Base-by-base conservation (phyloP, 169 alveolate genomes). In the Plasmodium vivax region DNA sequence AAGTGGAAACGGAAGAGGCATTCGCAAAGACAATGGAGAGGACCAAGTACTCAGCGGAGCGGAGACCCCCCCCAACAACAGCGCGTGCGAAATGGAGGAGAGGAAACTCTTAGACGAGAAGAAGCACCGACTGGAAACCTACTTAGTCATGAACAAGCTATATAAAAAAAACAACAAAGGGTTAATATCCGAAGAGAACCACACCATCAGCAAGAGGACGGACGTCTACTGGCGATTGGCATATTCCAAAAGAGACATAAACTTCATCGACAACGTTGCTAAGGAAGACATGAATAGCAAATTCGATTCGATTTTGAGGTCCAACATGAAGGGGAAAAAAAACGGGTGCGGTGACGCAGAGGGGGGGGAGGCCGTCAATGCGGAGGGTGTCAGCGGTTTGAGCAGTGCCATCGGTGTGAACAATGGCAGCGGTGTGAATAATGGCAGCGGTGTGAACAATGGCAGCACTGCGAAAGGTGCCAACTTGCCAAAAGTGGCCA, bases 211-310 rank as follows among this genome's bases (percentile, higher is more conserved):
- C 81, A 90, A 90, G 45, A 62, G 71, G 27, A 90, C 94, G 23
- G 92, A 90, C 14, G 90, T 90, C 6, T 90, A 62, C 34, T 90
- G 94, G 94, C n/a, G 91, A 9, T 81, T 90, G 51, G 94, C 91
- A 9, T 90, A 27, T 81, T 80, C 94, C 12, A 90, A 45, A 32
- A 80, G 94, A 81, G 62, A 79, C 41, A 62, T 80, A 0, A 36
- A 80, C 51, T 23, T 90, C 12, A 72, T 47, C 10, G 94, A 81
- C 7, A 81, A 30, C 23, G 47, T 90, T 32, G 45, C 92, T 30
- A 43, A 81, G 6, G 75, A 56, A 2, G 81, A 74, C 41, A 0
- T 38, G 43, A 90, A 79, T 45, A 68, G 68, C 19, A 62, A 80
- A 19, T 81, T 90, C 54, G 94, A 74, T 30, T 71, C 34, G 7